These are phyloP conservation scores for Polygonum aviculare DNA, from an alignment of 148 eudicot species.

Conservation along the genomic window DNA sequence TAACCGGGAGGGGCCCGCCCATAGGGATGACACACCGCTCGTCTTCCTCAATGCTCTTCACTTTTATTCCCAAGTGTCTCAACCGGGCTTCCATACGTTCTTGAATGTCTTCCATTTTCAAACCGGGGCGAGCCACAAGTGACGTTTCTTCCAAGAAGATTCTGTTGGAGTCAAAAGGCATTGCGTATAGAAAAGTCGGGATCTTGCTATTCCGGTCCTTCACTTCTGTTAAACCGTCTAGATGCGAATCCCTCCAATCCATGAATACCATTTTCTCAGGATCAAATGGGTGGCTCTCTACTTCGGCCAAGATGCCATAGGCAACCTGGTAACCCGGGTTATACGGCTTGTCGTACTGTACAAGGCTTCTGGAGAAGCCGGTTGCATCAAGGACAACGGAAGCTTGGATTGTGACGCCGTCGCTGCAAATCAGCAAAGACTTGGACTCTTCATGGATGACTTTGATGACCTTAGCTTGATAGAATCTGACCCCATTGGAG, in stretches of 20 bases:
- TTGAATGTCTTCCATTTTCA: conserved; percentile 72
- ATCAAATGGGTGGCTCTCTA: conserved; percentile 91
- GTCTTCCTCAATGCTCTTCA: conserved; percentile 88
- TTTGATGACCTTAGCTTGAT: conserved; percentile 78
- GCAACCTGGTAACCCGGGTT: conserved; percentile 98
- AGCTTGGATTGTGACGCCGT: conserved; percentile 81
- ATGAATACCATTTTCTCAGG: conserved; percentile 90
- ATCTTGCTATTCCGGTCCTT: conserved; percentile 65
- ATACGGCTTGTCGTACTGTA: conserved; percentile 88
- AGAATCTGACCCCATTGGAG: conserved; percentile 76
- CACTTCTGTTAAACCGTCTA: conserved; percentile 37
- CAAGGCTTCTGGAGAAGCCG: conserved; percentile 80
- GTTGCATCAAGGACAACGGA: conserved; percentile 95
- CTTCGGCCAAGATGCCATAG: conserved; percentile 94
- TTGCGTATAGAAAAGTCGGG: conserved; percentile 91
- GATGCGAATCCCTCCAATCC: conserved; percentile 99
- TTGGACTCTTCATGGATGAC: conserved; percentile 81
- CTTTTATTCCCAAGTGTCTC: conserved; percentile 73
- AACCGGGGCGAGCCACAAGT: conserved; percentile 90
- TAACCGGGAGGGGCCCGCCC: conserved; percentile 93
- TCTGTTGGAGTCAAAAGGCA: conserved; percentile 74
- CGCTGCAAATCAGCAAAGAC: conserved; percentile 70
- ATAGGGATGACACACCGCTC: conserved; percentile 91
- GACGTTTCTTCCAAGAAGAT: conserved; percentile 98
- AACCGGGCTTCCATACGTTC: conserved; percentile 89